Evolutionary conservation across 306 rosid species (phyloP).

Genomic region (Glycine tomentella): DNA sequence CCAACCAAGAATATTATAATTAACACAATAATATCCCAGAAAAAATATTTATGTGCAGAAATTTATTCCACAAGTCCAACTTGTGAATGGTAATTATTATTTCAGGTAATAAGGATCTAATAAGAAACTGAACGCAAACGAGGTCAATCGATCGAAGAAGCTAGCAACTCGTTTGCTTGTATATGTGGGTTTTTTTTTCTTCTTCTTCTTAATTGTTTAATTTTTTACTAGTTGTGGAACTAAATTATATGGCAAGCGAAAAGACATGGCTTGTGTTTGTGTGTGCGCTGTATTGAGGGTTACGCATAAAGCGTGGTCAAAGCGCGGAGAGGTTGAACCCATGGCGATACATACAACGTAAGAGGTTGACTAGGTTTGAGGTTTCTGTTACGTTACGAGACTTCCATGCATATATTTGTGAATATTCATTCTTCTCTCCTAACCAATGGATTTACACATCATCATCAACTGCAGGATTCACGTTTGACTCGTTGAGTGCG

Average conservation of each 20-base stretch:
- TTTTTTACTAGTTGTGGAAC: neutral
- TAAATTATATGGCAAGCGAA: neutral
- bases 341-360: neutral
- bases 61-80: constrained; percentile 3
- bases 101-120: too few species aligned
- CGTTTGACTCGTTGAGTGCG: neutral
- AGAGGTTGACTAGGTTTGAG: neutral
- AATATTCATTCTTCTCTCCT: neutral
- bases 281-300: neutral
- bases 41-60: neutral
- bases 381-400: neutral
- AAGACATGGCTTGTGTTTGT: neutral
- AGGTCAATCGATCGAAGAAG: too few species aligned
- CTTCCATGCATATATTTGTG: constrained; percentile 8
- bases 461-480: neutral
- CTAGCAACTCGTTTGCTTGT: neutral
- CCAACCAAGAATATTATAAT: neutral
- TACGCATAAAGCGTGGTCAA: constrained; percentile 14
- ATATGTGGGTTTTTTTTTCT: too few species aligned
- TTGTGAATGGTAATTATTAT: neutral
- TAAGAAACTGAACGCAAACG: too few species aligned
- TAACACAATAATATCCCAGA: neutral
- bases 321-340: neutral
- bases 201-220: too few species aligned
- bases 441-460: neutral